Evolutionary conservation across 257 asterid species (phyloP).

Genomic region (Galeopsis tetrahit): DNA sequence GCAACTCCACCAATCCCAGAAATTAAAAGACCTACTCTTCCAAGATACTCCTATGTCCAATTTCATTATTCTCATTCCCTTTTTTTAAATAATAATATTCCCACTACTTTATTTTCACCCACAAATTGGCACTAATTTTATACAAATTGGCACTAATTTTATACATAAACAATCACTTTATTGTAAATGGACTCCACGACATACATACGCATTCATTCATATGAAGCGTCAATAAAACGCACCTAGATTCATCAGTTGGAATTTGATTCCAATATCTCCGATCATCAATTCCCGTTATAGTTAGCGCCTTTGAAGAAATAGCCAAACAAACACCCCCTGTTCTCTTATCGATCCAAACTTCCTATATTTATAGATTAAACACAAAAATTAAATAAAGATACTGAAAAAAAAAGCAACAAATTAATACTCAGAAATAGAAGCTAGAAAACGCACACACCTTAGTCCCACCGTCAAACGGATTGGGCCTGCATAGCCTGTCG

Average conservation of each 20-base stretch:
- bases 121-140: too few relatives aligned
- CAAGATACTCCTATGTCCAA: too few relatives aligned
- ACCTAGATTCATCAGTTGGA: conserved; percentile 74
- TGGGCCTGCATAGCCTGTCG: conserved; percentile 55
- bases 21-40: neutral
- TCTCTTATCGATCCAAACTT: conserved; percentile 82
- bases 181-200: too few relatives aligned
- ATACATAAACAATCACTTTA: too few relatives aligned
- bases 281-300: conserved; percentile 85
- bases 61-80: too few relatives aligned
- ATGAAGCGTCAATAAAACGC: neutral
- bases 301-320: conserved; percentile 69
- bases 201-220: too few relatives aligned
- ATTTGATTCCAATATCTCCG: conserved; percentile 87
- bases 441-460: conserved; percentile 53
- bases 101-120: too few relatives aligned
- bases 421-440: neutral
- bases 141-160: too few relatives aligned
- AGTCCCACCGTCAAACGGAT: conserved; percentile 58
- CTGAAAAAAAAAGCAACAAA: neutral
- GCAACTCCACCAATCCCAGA: neutral
- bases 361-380: conserved; percentile 41
- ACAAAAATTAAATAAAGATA: neutral
- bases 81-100: too few relatives aligned
- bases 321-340: conserved; percentile 76